Conservation (phyloP, 257 asterid species). For the Phtheirospermum japonicum region DNA sequence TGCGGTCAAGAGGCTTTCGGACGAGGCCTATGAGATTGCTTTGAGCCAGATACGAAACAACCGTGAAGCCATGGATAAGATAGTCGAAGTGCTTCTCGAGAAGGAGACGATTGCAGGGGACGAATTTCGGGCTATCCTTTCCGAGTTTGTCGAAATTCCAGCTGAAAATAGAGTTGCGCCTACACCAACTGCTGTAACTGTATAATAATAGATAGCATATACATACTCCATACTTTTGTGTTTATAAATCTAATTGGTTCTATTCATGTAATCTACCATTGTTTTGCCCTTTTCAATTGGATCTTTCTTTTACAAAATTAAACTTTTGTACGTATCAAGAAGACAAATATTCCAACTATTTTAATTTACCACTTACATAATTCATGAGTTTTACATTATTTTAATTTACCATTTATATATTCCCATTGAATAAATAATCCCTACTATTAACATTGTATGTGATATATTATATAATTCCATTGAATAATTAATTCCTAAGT, state of each 20-base stretch:
- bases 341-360: too few relatives aligned
- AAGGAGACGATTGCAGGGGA: conserved; percentile 92
- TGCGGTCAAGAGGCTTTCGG: conserved; percentile 79
- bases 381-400: too few relatives aligned
- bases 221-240: conserved; percentile 3
- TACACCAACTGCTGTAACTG: conserved; percentile 55
- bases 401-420: too few relatives aligned
- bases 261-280: background rate
- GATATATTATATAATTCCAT: too few relatives aligned
- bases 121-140: conserved; percentile 84
- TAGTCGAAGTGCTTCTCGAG: conserved; percentile 86
- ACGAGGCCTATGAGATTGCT: conserved; percentile 78
- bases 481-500: too few relatives aligned
- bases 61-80: conserved; percentile 92
- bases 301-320: too few relatives aligned
- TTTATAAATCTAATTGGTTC: background rate
- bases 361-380: too few relatives aligned
- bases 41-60: conserved; percentile 67
- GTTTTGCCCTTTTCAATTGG: background rate
- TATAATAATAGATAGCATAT: conserved; percentile 30
- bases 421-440: too few relatives aligned
- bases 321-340: too few relatives aligned
- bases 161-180: conserved; percentile 64
- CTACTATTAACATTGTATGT: too few relatives aligned
- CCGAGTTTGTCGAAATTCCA: conserved; percentile 79